These are phyloP conservation scores for Fusarium miscanthi DNA, from an alignment of 2,329 filamentous ascomycete species.

Conservation along the genomic window DNA sequence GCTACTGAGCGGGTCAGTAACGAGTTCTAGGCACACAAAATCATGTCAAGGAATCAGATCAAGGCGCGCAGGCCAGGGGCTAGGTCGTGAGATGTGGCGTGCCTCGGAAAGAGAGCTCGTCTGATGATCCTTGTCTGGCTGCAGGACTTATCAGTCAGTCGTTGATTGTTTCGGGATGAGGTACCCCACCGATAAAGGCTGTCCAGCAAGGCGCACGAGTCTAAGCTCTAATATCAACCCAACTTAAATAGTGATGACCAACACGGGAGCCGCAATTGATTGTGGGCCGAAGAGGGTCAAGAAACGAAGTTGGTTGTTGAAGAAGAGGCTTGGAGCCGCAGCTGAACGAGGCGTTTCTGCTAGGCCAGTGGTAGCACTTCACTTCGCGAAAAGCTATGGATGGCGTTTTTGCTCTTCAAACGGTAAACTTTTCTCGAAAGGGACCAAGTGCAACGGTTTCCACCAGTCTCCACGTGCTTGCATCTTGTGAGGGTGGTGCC, in stretches of 20 bases:
- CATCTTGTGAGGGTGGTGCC: slow-evolving; percentile 27
- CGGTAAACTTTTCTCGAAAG: slow-evolving; percentile 37
- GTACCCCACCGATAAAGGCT: slow-evolving; percentile 27
- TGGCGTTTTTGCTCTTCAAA: slow-evolving; percentile 24
- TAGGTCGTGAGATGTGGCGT: slow-evolving; percentile 45
- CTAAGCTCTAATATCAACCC: slow-evolving; percentile 8
- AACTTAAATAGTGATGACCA: not conserved
- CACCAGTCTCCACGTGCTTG: slow-evolving; percentile 41
- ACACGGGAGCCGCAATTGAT: slow-evolving; percentile 7
- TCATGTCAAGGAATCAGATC: slow-evolving; percentile 43
- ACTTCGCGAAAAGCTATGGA: slow-evolving; percentile 2
- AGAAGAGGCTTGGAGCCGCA: slow-evolving; percentile 25
- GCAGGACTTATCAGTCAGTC: slow-evolving; percentile 41
- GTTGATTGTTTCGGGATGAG: slow-evolving; percentile 35
- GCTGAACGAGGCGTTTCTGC: slow-evolving; percentile 30
- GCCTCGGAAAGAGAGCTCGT: slow-evolving; percentile 42
- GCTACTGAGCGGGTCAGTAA: slow-evolving; percentile 30
- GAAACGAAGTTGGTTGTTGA: not conserved
- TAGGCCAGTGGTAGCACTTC: slow-evolving; percentile 9
- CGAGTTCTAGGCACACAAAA: slow-evolving; percentile 36
- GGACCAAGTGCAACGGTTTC: slow-evolving; percentile 40
- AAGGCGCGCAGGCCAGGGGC: slow-evolving; percentile 37
- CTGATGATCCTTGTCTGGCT: slow-evolving; percentile 44
- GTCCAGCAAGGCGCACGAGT: slow-evolving; percentile 21
- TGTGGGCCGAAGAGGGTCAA: slow-evolving; percentile 3